Conservation (phyloP, 495 filamentous ascomycete genomes). For the Trichodelitschia bisporula region DNA sequence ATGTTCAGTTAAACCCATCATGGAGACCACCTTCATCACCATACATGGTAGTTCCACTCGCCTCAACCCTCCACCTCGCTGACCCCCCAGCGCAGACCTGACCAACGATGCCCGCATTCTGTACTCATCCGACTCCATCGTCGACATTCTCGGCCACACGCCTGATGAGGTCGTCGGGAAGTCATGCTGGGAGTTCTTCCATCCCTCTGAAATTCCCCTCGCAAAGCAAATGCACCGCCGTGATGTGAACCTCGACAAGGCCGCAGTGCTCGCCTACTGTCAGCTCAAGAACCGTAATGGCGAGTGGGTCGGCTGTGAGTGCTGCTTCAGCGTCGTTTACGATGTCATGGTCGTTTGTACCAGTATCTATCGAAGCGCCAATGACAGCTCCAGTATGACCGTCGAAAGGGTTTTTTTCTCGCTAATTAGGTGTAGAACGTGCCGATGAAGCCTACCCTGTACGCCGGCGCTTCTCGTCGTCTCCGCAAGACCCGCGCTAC, state of each 20-base stretch:
- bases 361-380: constrained; percentile 46
- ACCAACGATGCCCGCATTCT: constrained; percentile 54
- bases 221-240: constrained; percentile 47
- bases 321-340: constrained; percentile 72
- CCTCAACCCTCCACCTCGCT: background rate
- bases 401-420: background rate
- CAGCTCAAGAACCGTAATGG: constrained; percentile 42
- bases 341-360: constrained; percentile 71
- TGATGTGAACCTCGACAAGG: constrained; percentile 59
- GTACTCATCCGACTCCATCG: constrained; percentile 62
- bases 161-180: constrained; percentile 50
- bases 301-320: constrained; percentile 62
- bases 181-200: constrained; percentile 72
- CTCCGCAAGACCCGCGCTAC: constrained; percentile 63
- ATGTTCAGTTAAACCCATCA: too few relatives aligned
- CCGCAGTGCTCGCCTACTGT: constrained; percentile 63
- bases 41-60: constrained; percentile 44
- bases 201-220: constrained; percentile 56
- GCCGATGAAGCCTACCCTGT: constrained; percentile 59
- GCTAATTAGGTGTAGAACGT: constrained; percentile 28
- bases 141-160: constrained; percentile 59
- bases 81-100: constrained; percentile 28
- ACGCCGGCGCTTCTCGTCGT: constrained; percentile 54
- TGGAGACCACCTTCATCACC: constrained; percentile 87
- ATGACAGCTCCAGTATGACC: constrained; percentile 48